Conservation (phyloP, 345 rosid genomes). For the Boechera stricta region DNA sequence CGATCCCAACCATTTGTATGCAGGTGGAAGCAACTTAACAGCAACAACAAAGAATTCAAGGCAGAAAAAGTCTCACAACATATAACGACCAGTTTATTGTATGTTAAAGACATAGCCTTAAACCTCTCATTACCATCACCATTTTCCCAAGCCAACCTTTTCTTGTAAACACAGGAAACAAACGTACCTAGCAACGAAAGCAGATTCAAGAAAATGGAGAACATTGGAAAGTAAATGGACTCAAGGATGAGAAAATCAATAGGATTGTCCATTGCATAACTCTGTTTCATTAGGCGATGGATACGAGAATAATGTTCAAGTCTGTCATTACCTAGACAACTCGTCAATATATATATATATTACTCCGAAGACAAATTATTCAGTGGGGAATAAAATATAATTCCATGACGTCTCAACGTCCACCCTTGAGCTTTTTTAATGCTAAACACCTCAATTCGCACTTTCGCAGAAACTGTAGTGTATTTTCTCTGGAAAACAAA, state of each 20-base stretch:
- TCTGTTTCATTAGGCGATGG: constrained; percentile 30
- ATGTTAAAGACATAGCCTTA: constrained; percentile 36
- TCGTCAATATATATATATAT: constrained; percentile 34
- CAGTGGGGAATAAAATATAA: background rate
- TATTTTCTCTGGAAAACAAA: background rate
- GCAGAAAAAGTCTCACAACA: constrained; percentile 56
- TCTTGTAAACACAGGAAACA: constrained; percentile 46
- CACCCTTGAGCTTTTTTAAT: background rate
- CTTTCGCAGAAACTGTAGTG: constrained; percentile 25
- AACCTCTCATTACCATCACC: constrained; percentile 43
- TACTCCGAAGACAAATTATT: background rate
- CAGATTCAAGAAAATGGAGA: constrained; percentile 57
- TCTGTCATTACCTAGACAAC: constrained; percentile 22
- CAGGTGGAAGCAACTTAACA: constrained; percentile 65
- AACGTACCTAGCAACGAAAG: constrained; percentile 51
- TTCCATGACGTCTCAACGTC: constrained; percentile 8
- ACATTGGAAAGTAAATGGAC: constrained; percentile 52
- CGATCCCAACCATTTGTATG: constrained; percentile 60
- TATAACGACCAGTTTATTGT: constrained; percentile 54
- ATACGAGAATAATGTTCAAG: constrained; percentile 17
- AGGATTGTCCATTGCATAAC: constrained; percentile 29
- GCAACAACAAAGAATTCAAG: constrained; percentile 53
- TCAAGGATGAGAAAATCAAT: constrained; percentile 41
- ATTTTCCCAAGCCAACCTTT: constrained; percentile 28
- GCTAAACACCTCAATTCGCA: background rate